Percentiles rank a stretch among this genome's conserved stretches.
Conservation (phyloP, 2,329 filamentous ascomycete genomes). For the Fusarium brachygibbosum region DNA sequence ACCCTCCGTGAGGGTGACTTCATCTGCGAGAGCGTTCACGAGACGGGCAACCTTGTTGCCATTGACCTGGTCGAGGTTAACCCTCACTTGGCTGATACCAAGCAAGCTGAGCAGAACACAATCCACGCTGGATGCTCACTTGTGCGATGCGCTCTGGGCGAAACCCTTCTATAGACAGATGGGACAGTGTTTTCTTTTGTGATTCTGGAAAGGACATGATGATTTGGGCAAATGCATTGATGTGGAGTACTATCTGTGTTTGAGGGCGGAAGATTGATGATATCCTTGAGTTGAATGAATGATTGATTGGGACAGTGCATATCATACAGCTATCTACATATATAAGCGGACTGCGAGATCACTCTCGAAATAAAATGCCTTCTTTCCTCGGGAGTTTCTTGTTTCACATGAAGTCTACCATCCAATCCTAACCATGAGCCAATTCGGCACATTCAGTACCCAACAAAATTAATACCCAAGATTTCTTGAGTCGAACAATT, state of each 20-base stretch:
- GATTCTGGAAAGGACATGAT: slow-evolving; percentile 6
- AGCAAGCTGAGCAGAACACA: slow-evolving; percentile 83
- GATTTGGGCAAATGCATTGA: slow-evolving; percentile 29
- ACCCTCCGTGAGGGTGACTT: slow-evolving; percentile 96
- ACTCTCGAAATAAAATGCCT: slow-evolving; percentile 49
- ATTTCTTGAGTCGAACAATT: neutral
- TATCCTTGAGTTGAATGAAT: slow-evolving; percentile 50
- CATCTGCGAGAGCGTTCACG: slow-evolving; percentile 89
- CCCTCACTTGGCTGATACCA: slow-evolving; percentile 74
- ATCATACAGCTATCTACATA: slow-evolving; percentile 20
- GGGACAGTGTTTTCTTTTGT: slow-evolving; percentile 1
- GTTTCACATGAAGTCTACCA: neutral
- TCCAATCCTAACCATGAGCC: neutral
- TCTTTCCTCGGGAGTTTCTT: slow-evolving; percentile 30
- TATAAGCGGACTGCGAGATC: slow-evolving; percentile 46
- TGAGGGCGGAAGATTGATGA: slow-evolving; percentile 35
- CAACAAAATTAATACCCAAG: neutral
- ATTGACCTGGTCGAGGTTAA: slow-evolving; percentile 89
- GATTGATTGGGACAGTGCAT: slow-evolving; percentile 42
- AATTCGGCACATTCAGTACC: neutral
- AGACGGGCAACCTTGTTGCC: slow-evolving; percentile 82
- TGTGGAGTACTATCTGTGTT: slow-evolving; percentile 27
- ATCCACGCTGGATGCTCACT: slow-evolving; percentile 91
- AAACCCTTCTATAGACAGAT: slow-evolving; percentile 78
- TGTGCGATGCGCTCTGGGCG: slow-evolving; percentile 90